phyloP scores from a whole-genome alignment of 192 early-diverging fungal genomes.

The Coemansia erecta region DNA sequence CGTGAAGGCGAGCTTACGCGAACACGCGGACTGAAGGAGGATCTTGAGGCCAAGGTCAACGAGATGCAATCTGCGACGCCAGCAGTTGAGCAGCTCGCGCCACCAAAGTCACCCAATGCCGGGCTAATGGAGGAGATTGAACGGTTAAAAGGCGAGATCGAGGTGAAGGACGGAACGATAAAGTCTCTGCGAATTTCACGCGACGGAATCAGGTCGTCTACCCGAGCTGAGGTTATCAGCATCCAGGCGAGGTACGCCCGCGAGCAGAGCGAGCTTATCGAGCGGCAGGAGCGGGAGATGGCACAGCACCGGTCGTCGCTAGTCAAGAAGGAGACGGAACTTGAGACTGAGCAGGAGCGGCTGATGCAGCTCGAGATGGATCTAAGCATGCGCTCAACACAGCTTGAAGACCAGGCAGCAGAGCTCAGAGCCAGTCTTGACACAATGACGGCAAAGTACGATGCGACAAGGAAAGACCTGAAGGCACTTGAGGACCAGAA shows the following conservation, averaged over 20 bases:
- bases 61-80: conserved; percentile 30
- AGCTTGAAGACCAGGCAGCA: conserved; percentile 45
- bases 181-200: conserved; percentile 52
- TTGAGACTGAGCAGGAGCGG: conserved; percentile 48
- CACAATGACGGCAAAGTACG: conserved; percentile 11
- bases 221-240: conserved; percentile 50
- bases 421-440: conserved; percentile 36
- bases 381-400: conserved; percentile 35
- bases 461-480: conserved; percentile 17
- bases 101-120: conserved; percentile 35
- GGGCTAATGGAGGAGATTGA: conserved; percentile 43
- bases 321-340: conserved; percentile 36
- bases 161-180: conserved; percentile 46
- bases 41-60: conserved; percentile 36
- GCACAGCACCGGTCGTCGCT: conserved; percentile 29
- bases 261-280: conserved; percentile 35
- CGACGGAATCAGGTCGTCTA: conserved; percentile 43
- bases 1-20: conserved; percentile 50
- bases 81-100: conserved; percentile 14
- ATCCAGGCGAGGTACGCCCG: conserved; percentile 48
- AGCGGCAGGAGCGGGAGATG: conserved; percentile 39
- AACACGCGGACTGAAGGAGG: conserved; percentile 47
- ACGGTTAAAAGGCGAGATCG: conserved; percentile 37
- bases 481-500: conserved; percentile 28
- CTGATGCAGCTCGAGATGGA: conserved; percentile 53